These are phyloP conservation scores for Trichoderma arundinaceum DNA, from an alignment of 2,329 filamentous ascomycete species.

Conservation along the genomic window DNA sequence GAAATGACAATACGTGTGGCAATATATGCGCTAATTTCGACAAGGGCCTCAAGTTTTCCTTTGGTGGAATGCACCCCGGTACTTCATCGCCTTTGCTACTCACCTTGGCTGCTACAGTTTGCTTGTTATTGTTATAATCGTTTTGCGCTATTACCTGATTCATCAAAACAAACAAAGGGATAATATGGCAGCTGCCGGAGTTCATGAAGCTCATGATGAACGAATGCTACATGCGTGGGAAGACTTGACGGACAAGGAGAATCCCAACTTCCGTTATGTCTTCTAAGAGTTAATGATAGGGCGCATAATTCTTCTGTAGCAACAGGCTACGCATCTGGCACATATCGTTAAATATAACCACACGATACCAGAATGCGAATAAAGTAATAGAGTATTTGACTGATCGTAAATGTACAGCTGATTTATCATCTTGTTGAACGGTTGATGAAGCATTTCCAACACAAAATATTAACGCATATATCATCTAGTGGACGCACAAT, in stretches of 20 bases:
- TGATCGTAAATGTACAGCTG: no score
- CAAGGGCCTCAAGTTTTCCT: constrained; percentile 22
- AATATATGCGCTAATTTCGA: background rate
- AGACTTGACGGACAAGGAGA: constrained; percentile 21
- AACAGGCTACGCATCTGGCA: no score
- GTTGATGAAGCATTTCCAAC: no score
- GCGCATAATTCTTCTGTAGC: no score
- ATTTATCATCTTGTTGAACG: no score
- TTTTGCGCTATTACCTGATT: background rate
- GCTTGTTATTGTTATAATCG: constrained; percentile 3
- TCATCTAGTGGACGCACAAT: no score
- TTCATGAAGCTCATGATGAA: constrained; percentile 7
- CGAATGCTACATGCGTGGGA: constrained; percentile 24
- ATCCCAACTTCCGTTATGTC: constrained; percentile 24
- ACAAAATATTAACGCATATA: no score
- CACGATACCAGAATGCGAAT: no score
- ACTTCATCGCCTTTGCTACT: constrained; percentile 20
- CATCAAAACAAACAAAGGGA: constrained; percentile 11
- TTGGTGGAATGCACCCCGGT: constrained; percentile 19
- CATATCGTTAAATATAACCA: no score
- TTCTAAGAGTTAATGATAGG: background rate
- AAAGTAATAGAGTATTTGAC: no score
- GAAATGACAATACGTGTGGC: no score
- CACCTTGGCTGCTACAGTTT: constrained; percentile 22
- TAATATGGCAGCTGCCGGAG: constrained; percentile 1